phyloP scores from a whole-genome alignment of 2,329 filamentous ascomycete species.

The Zymoseptoria passerinii region DNA sequence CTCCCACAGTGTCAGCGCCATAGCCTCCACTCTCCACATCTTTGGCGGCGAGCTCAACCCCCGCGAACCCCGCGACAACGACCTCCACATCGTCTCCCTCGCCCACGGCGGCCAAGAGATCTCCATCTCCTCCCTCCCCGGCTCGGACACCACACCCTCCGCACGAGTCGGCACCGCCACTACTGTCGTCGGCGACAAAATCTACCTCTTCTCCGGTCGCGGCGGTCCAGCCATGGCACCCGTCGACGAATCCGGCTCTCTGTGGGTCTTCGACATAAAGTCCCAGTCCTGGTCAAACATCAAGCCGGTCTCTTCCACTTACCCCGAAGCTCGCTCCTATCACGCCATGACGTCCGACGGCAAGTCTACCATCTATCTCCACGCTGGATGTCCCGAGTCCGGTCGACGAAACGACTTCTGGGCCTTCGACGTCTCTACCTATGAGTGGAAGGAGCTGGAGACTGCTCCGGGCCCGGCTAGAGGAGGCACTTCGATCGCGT shows the following conservation, averaged over 20 bases:
- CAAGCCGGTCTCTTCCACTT: conserved; percentile 44
- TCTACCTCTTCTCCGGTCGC: conserved; percentile 77
- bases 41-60: conserved; percentile 69
- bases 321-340: conserved; percentile 61
- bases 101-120: conserved; percentile 14
- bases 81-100: conserved; percentile 52
- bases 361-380: conserved; percentile 62
- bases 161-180: conserved; percentile 68
- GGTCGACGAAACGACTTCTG: conserved; percentile 64
- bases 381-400: conserved; percentile 62
- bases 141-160: conserved; percentile 42
- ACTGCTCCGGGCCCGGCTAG: conserved; percentile 59
- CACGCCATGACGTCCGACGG: conserved; percentile 60
- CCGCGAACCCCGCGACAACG: conserved; percentile 61
- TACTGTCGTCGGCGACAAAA: conserved; percentile 56
- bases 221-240: conserved; percentile 60
- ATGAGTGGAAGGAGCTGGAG: conserved; percentile 60
- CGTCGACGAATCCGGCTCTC: conserved; percentile 62
- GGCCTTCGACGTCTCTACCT: conserved; percentile 61
- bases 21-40: conserved; percentile 49
- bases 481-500: conserved; percentile 59
- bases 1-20: conserved; percentile 56
- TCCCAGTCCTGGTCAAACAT: conserved; percentile 56
- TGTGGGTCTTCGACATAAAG: conserved; percentile 68
- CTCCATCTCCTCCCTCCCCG: conserved; percentile 31